Conservation (phyloP, 139 green algal species). For the Chlorella sp. region DNA sequence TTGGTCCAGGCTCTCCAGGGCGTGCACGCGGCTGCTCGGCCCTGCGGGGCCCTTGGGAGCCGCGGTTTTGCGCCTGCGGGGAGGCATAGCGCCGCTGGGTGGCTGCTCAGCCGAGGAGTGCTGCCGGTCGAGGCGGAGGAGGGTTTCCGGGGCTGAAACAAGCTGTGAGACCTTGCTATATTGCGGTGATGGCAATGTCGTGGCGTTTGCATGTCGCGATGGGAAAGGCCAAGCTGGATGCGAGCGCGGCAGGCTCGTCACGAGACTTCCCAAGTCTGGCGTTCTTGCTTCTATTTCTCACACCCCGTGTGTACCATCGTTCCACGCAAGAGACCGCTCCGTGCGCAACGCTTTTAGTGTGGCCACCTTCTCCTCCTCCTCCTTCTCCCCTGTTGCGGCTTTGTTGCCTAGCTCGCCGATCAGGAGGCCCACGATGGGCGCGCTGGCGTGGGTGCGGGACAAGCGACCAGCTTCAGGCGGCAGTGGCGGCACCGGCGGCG, state of each 20-base stretch:
- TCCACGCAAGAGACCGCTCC: too few relatives aligned
- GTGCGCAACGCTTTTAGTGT: too few relatives aligned
- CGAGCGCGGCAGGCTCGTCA: background rate
- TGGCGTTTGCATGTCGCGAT: background rate
- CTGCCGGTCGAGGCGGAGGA: background rate
- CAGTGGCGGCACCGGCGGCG: background rate
- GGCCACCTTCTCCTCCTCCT: too few relatives aligned
- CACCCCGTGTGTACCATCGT: too few relatives aligned
- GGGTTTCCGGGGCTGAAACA: background rate
- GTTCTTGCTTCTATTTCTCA: too few relatives aligned
- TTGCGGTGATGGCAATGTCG: background rate
- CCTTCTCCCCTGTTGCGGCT: background rate
- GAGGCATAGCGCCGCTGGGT: background rate
- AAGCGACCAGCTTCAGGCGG: background rate
- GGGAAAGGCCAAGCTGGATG: background rate
- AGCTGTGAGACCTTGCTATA: background rate
- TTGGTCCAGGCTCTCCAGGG: conserved; percentile 11
- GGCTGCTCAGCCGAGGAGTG: background rate
- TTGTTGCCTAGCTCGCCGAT: background rate
- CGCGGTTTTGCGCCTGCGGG: background rate
- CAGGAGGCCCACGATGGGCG: background rate
- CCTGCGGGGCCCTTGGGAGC: background rate
- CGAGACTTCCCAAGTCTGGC: too few relatives aligned
- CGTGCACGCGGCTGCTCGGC: background rate
- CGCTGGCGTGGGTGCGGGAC: conserved; percentile 30